These are phyloP conservation scores for Acacia pycnantha DNA, from an alignment of 331 rosid species.

Conservation along the genomic window DNA sequence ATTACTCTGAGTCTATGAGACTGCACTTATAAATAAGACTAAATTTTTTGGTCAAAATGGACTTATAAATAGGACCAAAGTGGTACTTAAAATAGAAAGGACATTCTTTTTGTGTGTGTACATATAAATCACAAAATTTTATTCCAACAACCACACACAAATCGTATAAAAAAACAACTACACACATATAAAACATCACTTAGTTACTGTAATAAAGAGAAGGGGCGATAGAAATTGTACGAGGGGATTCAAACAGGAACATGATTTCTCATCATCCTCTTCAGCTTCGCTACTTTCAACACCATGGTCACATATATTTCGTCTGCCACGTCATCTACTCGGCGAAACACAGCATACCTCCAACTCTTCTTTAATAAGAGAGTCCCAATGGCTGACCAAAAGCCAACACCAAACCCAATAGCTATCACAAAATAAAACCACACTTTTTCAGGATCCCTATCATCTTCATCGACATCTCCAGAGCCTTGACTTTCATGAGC, in stretches of 20 bases:
- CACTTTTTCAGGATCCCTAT: neutral
- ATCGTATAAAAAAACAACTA: too few relatives aligned
- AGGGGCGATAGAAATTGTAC: too few relatives aligned
- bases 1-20: too few relatives aligned
- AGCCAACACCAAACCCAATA: constrained; percentile 19
- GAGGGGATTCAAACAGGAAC: neutral
- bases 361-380: constrained; percentile 4
- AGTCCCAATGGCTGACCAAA: constrained; percentile 18
- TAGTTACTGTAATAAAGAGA: too few relatives aligned
- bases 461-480: neutral
- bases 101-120: too few relatives aligned
- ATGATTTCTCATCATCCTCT: neutral
- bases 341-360: constrained; percentile 11
- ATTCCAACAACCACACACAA: too few relatives aligned
- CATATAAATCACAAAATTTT: too few relatives aligned
- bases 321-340: neutral
- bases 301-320: neutral
- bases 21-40: too few relatives aligned
- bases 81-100: too few relatives aligned
- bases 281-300: neutral
- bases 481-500: neutral
- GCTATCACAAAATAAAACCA: constrained; percentile 28
- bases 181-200: too few relatives aligned
- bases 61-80: too few relatives aligned
- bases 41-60: too few relatives aligned